Percentiles rank a stretch among this genome's conserved stretches.
Conservation (phyloP, 495 filamentous ascomycete genomes). For the Daldinia concentrica region DNA sequence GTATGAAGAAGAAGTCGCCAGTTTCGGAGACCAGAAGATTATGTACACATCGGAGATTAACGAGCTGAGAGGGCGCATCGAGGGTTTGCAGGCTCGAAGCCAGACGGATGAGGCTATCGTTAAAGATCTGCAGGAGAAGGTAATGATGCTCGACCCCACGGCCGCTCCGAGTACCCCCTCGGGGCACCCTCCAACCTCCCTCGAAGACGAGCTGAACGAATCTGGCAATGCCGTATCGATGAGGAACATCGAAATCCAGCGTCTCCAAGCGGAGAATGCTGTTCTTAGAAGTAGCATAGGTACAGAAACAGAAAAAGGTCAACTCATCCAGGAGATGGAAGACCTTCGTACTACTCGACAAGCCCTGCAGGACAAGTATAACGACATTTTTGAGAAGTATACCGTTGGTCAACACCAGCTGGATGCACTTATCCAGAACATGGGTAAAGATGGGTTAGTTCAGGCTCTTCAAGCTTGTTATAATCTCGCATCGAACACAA, state of each 20-base stretch:
- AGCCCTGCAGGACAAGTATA: conserved; percentile 56
- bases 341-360: conserved; percentile 44
- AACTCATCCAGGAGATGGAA: conserved; percentile 60
- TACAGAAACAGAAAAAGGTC: conserved; percentile 59
- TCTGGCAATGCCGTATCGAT: conserved; percentile 40
- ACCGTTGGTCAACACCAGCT: conserved; percentile 62
- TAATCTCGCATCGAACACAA: conserved; percentile 40
- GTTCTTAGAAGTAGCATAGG: conserved; percentile 60
- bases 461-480: conserved; percentile 45
- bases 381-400: conserved; percentile 59
- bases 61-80: conserved; percentile 39
- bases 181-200: conserved; percentile 30
- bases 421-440: conserved; percentile 56
- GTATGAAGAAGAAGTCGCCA: conserved; percentile 47
- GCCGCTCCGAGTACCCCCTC: conserved; percentile 36
- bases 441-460: conserved; percentile 62
- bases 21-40: conserved; percentile 43
- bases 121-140: conserved; percentile 46
- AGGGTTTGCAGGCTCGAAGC: conserved; percentile 41
- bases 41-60: conserved; percentile 41
- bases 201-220: conserved; percentile 50
- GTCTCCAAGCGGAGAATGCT: conserved; percentile 63
- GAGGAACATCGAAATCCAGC: conserved; percentile 55
- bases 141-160: conserved; percentile 47
- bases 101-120: conserved; percentile 45